Conservation (phyloP, 805 yeast genomes). For the Starmera amethionina region DNA sequence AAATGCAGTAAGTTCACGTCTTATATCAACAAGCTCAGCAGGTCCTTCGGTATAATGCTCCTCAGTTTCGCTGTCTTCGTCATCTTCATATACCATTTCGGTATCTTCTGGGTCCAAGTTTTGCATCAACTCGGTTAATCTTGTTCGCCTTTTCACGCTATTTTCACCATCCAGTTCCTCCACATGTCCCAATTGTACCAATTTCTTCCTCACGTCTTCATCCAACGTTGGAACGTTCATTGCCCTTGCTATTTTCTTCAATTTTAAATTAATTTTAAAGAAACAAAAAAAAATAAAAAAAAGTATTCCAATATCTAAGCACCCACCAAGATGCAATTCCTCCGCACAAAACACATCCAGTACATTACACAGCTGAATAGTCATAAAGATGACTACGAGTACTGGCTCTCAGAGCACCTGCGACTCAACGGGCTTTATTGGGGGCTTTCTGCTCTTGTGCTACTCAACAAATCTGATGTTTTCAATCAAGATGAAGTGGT, state of each 20-base stretch:
- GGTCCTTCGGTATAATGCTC: conserved; percentile 83
- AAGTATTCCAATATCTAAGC: too few species aligned
- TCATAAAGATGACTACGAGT: conserved; percentile 53
- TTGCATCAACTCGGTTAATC: conserved; percentile 38
- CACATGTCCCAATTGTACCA: conserved; percentile 48
- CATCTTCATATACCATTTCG: conserved; percentile 9
- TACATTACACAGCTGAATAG: conserved; percentile 48
- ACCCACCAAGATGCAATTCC: conserved; percentile 3
- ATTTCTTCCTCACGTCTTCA: conserved; percentile 41
- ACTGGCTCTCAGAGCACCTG: conserved; percentile 86
- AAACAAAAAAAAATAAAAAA: too few species aligned
- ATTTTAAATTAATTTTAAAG: conserved; percentile 1
- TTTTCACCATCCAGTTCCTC: conserved; percentile 50
- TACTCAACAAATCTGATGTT: conserved; percentile 45
- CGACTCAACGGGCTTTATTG: conserved; percentile 90
- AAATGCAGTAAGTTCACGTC: conserved; percentile 40
- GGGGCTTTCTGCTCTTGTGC: conserved; percentile 75
- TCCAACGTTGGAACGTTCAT: conserved; percentile 54
- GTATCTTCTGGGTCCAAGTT: conserved; percentile 14
- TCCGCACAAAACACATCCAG: conserved; percentile 43
- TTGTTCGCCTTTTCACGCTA: conserved; percentile 45
- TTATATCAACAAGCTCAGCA: conserved; percentile 36
- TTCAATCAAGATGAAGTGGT: conserved; percentile 56
- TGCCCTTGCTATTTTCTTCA: conserved; percentile 19
- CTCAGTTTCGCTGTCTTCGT: conserved; percentile 27